A percentile compares a stretch with the other conserved stretches of the same genome.
Conservation (phyloP, 176 grass and related monocot genomes). For the Oryza meridionalis region DNA sequence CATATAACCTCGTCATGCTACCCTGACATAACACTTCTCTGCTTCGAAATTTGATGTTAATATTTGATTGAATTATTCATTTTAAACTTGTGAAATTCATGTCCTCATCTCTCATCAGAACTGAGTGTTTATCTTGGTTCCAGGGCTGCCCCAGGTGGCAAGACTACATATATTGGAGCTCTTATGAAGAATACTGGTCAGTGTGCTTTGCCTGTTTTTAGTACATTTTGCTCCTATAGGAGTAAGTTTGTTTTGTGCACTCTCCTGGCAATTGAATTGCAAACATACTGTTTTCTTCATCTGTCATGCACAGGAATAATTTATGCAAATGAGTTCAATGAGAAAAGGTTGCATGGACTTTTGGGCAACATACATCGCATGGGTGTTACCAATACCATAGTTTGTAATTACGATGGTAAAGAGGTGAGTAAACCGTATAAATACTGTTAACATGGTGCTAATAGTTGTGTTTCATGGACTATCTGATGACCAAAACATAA, state of each 20-base stretch:
- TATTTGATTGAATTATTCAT: slow-evolving; percentile 11
- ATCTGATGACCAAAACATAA: background rate
- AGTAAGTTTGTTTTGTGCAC: slow-evolving; percentile 20
- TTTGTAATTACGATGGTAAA: slow-evolving; percentile 96
- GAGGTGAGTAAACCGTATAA: slow-evolving; percentile 58
- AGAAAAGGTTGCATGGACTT: slow-evolving; percentile 83
- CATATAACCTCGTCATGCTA: slow-evolving; percentile 1
- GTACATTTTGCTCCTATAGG: background rate
- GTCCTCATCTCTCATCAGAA: background rate
- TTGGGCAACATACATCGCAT: slow-evolving; percentile 95
- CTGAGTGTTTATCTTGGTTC: slow-evolving; percentile 32
- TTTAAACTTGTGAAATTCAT: background rate
- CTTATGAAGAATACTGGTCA: slow-evolving; percentile 98
- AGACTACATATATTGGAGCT: slow-evolving; percentile 96
- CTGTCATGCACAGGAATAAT: slow-evolving; percentile 68
- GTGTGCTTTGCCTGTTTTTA: slow-evolving; percentile 33
- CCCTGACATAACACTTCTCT: background rate
- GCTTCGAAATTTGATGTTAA: slow-evolving; percentile 10
- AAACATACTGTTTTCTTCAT: slow-evolving; percentile 19
- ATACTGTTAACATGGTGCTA: background rate
- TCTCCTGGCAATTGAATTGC: background rate
- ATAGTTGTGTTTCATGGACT: background rate
- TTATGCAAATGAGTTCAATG: slow-evolving; percentile 96
- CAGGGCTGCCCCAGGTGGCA: slow-evolving; percentile 98
- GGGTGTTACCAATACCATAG: slow-evolving; percentile 91